A percentile compares a stretch with the other conserved stretches of the same genome.
phyloP scores from a whole-genome alignment of 192 early-diverging fungal genomes.

The Podila clonocystis region DNA sequence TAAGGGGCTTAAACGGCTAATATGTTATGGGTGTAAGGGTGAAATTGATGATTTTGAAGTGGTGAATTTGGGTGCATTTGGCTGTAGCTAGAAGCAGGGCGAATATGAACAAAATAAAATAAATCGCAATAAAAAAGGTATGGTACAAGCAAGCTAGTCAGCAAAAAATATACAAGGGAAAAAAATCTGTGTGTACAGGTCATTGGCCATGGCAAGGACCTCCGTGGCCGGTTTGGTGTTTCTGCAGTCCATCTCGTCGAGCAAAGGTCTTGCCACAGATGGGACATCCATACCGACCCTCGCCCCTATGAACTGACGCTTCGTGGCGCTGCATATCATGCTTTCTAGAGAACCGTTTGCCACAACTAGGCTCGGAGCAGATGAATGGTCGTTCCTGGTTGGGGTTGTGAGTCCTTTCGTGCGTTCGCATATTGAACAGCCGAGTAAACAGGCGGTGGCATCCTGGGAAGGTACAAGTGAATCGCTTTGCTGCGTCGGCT shows the following conservation, averaged over 20 bases:
- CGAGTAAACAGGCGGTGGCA: conserved; percentile 68
- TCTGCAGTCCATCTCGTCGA: conserved; percentile 70
- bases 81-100: too few relatives aligned
- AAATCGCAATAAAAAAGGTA: not conserved
- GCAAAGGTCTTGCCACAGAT: conserved; percentile 64
- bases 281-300: conserved; percentile 60
- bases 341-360: conserved; percentile 69
- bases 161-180: not conserved
- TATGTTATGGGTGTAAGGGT: too few relatives aligned
- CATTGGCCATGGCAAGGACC: too few relatives aligned
- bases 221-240: conserved; percentile 51
- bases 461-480: conserved; percentile 52
- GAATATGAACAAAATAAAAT: too few relatives aligned
- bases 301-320: conserved; percentile 66
- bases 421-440: conserved; percentile 71
- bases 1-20: too few relatives aligned
- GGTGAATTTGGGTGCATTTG: too few relatives aligned
- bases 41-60: too few relatives aligned
- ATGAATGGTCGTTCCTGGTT: conserved; percentile 63
- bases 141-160: too few relatives aligned
- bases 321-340: conserved; percentile 78
- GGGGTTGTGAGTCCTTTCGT: conserved; percentile 71
- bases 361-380: conserved; percentile 57
- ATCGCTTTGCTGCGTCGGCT: conserved; percentile 40
- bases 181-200: not conserved